Evolutionary conservation across 148 eudicot genomes (phyloP), one percentile per base, ranked within the genome.

Genomic region (Beta vulgaris): DNA sequence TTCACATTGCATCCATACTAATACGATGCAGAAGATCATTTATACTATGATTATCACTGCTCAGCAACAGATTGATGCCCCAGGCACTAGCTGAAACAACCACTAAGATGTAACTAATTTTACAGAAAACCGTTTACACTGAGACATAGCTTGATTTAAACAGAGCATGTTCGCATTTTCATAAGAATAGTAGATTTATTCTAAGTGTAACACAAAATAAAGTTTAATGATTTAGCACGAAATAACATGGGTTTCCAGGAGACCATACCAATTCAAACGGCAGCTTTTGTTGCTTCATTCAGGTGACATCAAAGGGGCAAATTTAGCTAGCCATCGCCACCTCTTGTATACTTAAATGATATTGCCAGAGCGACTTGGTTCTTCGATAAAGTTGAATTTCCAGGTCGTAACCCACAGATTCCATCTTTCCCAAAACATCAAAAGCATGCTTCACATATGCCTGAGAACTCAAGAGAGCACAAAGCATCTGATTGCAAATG

Each of bases 371-470:
- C 39, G 73, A 77, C 68, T 76, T 87, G 63, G 98, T 93, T 46
- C 34, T 63, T 23, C 4, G 42, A 71, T 76, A 23, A 66, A 91
- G 81, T 82, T 76, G 73, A 49, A 67, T 46, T 72, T 84, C 82
- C 64, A 89, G 67, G 69, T 91, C 73, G 72, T 87, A 90, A 46
- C 93, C 97, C 81, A 68, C 8, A 61, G 74, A 74, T 37, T 78
- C 84, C 98, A 93, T 89, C 80, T 73, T 84, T 8, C 60, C 79
- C 57, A 87, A 49, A 65, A 93, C 88, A 79, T 79, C 85, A 57
- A 82, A 69, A 57, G 87, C 97, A 82, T 71, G 61, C 58, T 72
- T 68, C 43, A 66, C 61, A 31, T 76, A 72, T 31, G 68, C 83
- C 49, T 77, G 39, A 15, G 86, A 88, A 37, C 69, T 71, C 60